phyloP scores from a whole-genome alignment of 306 rosid species.

The Dryas drummondii region DNA sequence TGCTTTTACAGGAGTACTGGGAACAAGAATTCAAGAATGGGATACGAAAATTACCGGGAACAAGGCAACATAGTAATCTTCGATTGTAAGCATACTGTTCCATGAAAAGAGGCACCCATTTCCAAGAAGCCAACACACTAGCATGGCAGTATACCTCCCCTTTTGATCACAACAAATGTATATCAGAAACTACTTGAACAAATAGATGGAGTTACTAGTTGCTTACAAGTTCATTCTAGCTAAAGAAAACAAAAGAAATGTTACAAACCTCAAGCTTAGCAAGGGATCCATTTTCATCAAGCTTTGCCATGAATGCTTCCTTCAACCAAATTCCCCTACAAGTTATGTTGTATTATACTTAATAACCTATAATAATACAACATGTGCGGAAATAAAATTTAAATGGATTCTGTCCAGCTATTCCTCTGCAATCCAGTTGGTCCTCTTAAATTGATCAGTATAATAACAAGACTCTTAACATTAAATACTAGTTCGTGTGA shows the following conservation, averaged over 20 bases:
- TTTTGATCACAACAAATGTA: conserved; percentile 22
- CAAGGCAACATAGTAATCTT: conserved; percentile 70
- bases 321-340: conserved; percentile 27
- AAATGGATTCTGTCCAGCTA: background rate
- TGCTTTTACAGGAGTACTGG: background rate
- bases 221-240: background rate
- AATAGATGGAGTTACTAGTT: background rate
- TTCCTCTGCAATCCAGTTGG: background rate
- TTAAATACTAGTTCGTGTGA: background rate
- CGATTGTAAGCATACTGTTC: conserved; percentile 90
- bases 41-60: conserved; percentile 60
- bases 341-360: background rate
- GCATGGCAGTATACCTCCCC: conserved; percentile 64
- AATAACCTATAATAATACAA: background rate
- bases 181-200: conserved; percentile 12
- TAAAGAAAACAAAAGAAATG: background rate
- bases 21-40: background rate
- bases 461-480: background rate
- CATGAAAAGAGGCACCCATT: conserved; percentile 83
- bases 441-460: background rate
- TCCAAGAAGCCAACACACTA: conserved; percentile 87
- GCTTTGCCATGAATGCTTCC: conserved; percentile 30
- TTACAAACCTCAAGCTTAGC: conserved; percentile 52
- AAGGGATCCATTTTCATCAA: conserved; percentile 36
- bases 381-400: background rate